These are phyloP conservation scores for Solanum aculeatissimum DNA, from an alignment of 305 asterid genomes.

Conservation along the genomic window DNA sequence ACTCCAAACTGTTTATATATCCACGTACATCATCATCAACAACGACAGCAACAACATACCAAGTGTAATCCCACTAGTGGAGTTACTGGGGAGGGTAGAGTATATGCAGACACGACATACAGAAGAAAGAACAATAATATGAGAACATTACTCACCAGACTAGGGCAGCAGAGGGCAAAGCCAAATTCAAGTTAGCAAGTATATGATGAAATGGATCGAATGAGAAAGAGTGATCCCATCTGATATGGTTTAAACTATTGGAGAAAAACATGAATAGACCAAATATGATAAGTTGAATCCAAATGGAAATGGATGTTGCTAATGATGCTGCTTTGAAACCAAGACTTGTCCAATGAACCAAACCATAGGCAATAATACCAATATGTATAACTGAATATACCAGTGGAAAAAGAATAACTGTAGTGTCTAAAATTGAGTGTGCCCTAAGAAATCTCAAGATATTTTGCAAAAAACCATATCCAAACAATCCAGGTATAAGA, in stretches of 20 bases:
- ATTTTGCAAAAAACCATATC: slow-evolving; percentile 53
- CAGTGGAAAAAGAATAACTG: slow-evolving; percentile 40
- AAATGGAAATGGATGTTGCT: slow-evolving; percentile 56
- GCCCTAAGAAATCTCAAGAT: slow-evolving; percentile 62
- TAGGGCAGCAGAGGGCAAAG: slow-evolving; percentile 71
- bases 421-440: slow-evolving; percentile 38
- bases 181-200: slow-evolving; percentile 32
- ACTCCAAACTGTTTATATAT: slow-evolving; percentile 32
- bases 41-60: neutral
- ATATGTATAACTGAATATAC: slow-evolving; percentile 40
- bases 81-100: neutral
- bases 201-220: slow-evolving; percentile 24
- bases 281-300: slow-evolving; percentile 48
- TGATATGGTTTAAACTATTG: slow-evolving; percentile 26
- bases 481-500: slow-evolving; percentile 48
- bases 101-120: neutral
- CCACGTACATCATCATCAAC: neutral
- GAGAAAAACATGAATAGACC: slow-evolving; percentile 29
- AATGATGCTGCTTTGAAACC: slow-evolving; percentile 27
- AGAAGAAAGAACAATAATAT: neutral
- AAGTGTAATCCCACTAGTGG: neutral
- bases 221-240: slow-evolving; percentile 30
- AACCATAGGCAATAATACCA: neutral
- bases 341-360: neutral
- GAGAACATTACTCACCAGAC: slow-evolving; percentile 34